These are phyloP conservation scores for Colletotrichum endophyticum DNA, from an alignment of 2,329 filamentous ascomycete species.

Conservation along the genomic window DNA sequence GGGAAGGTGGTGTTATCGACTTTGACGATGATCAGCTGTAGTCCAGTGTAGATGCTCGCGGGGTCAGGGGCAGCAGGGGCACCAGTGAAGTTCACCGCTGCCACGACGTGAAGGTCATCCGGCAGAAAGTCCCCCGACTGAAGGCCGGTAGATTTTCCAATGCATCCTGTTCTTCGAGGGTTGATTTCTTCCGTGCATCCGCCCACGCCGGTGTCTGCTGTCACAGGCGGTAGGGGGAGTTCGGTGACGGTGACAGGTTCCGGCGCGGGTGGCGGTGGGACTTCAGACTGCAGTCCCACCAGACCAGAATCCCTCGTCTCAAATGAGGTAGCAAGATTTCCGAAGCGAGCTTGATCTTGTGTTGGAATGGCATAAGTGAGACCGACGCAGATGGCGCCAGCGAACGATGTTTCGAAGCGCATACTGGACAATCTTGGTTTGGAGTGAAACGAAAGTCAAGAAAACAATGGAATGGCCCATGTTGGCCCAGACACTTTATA, in stretches of 20 bases:
- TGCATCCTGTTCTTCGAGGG: conserved; percentile 41
- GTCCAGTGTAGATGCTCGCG: conserved; percentile 44
- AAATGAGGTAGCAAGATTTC: neutral
- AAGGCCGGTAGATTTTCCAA: conserved; percentile 19
- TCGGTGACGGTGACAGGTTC: conserved; percentile 38
- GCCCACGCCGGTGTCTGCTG: conserved; percentile 25
- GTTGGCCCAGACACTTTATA: neutral
- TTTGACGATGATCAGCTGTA: conserved; percentile 48
- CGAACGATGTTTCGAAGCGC: neutral
- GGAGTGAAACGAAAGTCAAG: neutral
- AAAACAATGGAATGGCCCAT: neutral
- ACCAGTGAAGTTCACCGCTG: conserved; percentile 43
- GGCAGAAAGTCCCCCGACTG: conserved; percentile 38
- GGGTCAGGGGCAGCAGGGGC: conserved; percentile 42
- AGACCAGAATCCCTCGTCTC: too few species aligned
- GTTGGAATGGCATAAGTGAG: neutral
- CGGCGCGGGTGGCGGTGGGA: conserved; percentile 29
- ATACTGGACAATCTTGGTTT: neutral
- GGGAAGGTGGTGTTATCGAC: conserved; percentile 42
- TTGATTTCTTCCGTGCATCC: conserved; percentile 38
- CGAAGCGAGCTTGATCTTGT: neutral
- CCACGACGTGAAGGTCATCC: conserved; percentile 47
- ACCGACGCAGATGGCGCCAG: neutral
- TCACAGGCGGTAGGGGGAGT: conserved; percentile 41
- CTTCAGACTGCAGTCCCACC: neutral